Conservation (phyloP, 1,139 yeast genomes). For the Tardiomyces blankii region DNA sequence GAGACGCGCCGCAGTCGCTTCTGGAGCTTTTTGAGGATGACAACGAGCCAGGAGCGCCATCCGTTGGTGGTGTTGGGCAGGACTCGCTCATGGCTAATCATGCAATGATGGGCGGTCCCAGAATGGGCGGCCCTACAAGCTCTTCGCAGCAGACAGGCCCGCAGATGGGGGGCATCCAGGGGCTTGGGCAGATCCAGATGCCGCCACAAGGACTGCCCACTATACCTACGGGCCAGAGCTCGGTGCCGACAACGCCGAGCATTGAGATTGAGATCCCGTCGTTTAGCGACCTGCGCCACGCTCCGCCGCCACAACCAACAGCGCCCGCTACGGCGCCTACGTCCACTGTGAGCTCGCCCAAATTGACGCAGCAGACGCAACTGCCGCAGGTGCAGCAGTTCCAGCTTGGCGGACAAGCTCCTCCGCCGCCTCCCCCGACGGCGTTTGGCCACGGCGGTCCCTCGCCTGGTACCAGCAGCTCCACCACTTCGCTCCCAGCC, state of each 20-base stretch:
- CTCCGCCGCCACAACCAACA: constrained; percentile 7
- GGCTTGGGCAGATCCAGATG: constrained; percentile 15
- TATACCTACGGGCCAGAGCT: background rate
- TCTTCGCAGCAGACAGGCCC: too few relatives aligned
- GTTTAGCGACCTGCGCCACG: constrained; percentile 28
- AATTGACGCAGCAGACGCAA: background rate
- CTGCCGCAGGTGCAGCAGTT: too few relatives aligned
- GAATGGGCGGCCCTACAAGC: background rate
- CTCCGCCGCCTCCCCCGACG: background rate
- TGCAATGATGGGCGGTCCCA: background rate
- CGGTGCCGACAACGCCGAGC: constrained; percentile 31
- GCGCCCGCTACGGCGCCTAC: constrained; percentile 4
- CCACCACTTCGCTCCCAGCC: background rate
- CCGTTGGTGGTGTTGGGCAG: too few relatives aligned
- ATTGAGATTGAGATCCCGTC: constrained; percentile 51
- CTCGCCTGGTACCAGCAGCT: background rate
- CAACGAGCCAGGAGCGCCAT: constrained; percentile 12
- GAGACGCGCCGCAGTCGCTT: constrained; percentile 63
- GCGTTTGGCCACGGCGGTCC: too few relatives aligned
- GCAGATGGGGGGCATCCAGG: background rate
- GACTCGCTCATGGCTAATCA: background rate
- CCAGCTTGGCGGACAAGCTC: background rate
- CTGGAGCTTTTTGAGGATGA: constrained; percentile 54
- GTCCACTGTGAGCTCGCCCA: constrained; percentile 1
- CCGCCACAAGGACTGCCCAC: constrained; percentile 35